Evolutionary conservation across 345 rosid species (phyloP).

Genomic region (Sisymbrium altissimum): DNA sequence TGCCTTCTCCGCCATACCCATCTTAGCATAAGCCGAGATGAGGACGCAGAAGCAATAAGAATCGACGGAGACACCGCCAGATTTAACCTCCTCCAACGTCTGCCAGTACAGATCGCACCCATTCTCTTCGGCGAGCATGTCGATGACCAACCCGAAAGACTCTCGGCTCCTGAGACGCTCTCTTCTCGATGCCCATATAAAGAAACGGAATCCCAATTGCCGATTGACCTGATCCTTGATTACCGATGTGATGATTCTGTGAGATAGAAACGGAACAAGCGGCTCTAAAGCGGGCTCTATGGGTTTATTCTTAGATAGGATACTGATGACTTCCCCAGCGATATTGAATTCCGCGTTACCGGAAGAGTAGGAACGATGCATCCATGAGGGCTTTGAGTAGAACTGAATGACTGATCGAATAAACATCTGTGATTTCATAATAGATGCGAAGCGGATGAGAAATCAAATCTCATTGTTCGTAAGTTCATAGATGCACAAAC

Average conservation of each 20-base stretch:
- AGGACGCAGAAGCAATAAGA: constrained; percentile 55
- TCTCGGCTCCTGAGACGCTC: constrained; percentile 43
- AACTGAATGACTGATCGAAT: constrained; percentile 30
- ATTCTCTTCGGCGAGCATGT: constrained; percentile 45
- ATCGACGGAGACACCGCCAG: constrained; percentile 31
- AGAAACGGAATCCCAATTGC: constrained; percentile 64
- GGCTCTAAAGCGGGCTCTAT: constrained; percentile 67
- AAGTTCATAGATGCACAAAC: constrained; percentile 9
- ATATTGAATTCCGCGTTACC: constrained; percentile 25
- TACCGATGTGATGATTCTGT: constrained; percentile 41
- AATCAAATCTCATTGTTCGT: constrained; percentile 18
- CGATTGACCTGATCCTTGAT: constrained; percentile 43
- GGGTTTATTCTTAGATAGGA: constrained; percentile 44
- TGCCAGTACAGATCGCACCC: constrained; percentile 61
- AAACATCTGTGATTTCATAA: constrained; percentile 34
- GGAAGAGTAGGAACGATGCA: constrained; percentile 23
- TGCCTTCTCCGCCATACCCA: constrained; percentile 60
- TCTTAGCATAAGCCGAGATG: constrained; percentile 53
- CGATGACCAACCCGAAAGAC: constrained; percentile 35
- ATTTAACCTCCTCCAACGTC: constrained; percentile 53
- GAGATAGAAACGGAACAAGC: constrained; percentile 51
- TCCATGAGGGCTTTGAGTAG: constrained; percentile 26
- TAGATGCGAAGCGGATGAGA: constrained; percentile 6
- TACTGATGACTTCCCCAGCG: constrained; percentile 48
- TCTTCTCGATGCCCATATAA: constrained; percentile 66